Conservation (phyloP, 345 rosid species). For the Rhizophora mangle region DNA sequence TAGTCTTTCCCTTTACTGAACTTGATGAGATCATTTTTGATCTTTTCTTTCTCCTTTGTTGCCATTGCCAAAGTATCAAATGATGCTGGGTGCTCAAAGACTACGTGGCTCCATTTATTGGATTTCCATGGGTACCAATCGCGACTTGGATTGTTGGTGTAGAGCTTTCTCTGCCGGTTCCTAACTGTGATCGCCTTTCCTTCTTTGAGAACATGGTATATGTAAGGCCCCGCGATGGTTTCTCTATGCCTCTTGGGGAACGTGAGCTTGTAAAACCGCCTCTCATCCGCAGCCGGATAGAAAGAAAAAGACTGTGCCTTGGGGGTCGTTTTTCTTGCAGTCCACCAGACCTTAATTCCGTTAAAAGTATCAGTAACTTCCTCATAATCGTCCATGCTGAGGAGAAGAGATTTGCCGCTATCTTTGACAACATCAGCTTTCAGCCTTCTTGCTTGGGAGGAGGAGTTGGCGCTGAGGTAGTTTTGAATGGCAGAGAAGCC, state of each 20-base stretch:
- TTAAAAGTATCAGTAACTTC: conserved; percentile 7
- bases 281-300: conserved; percentile 1
- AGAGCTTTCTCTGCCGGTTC: conserved; percentile 18
- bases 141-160: neutral
- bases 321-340: neutral
- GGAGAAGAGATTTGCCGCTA: neutral
- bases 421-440: conserved; percentile 11
- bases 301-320: neutral
- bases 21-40: conserved; percentile 3
- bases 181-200: conserved; percentile 27
- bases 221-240: conserved; percentile 24
- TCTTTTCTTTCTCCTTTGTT: conserved; percentile 4
- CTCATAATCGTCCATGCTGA: conserved; percentile 16
- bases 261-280: conserved; percentile 2
- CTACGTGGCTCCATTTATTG: conserved; percentile 11
- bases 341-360: conserved; percentile 22
- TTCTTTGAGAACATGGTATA: conserved; percentile 33
- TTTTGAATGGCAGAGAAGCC: conserved; percentile 19
- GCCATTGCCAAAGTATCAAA: conserved; percentile 14
- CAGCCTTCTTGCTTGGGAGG: conserved; percentile 7
- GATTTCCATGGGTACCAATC: conserved; percentile 14
- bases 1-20: conserved; percentile 4
- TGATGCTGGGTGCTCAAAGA: conserved; percentile 8
- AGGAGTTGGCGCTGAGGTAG: conserved; percentile 20
- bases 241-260: conserved; percentile 9